phyloP scores from a whole-genome alignment of 2,329 filamentous ascomycete genomes.

The Colletotrichum caudatum region DNA sequence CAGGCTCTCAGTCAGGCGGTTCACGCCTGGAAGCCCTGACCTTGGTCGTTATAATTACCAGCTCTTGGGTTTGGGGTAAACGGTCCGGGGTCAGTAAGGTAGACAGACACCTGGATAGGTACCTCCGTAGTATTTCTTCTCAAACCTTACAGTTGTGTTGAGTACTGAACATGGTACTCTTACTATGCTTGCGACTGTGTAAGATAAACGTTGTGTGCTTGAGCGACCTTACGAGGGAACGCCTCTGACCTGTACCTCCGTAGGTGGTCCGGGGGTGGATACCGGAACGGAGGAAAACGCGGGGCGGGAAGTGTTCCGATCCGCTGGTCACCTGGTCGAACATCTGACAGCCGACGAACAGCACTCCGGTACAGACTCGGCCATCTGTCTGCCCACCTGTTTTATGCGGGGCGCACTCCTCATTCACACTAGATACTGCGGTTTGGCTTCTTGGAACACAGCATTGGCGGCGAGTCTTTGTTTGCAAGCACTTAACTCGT shows the following conservation, averaged over 20 bases:
- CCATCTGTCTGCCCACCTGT: neutral
- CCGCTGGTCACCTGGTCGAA: neutral
- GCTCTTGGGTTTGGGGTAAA: constrained; percentile 21
- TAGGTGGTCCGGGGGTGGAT: constrained; percentile 21
- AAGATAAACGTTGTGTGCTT: no score
- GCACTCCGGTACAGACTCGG: neutral
- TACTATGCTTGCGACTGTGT: no score
- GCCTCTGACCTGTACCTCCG: neutral
- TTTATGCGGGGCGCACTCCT: neutral
- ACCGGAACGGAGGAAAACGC: constrained; percentile 16
- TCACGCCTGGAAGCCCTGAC: neutral
- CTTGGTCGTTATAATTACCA: constrained; percentile 24
- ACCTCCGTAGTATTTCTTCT: no score
- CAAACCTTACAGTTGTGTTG: no score
- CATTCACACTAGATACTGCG: neutral
- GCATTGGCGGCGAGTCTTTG: neutral
- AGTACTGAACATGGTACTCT: no score
- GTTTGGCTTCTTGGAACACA: neutral
- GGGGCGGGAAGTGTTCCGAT: constrained; percentile 19
- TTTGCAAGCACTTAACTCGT: neutral
- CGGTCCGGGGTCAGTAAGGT: no score
- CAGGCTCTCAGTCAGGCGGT: neutral
- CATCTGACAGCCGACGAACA: constrained; percentile 4
- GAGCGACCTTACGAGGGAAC: no score
- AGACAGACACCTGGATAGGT: no score